Evolutionary conservation across 1,284 basidiomycete species (phyloP).

Genomic region (Apiotrichum sp.): DNA sequence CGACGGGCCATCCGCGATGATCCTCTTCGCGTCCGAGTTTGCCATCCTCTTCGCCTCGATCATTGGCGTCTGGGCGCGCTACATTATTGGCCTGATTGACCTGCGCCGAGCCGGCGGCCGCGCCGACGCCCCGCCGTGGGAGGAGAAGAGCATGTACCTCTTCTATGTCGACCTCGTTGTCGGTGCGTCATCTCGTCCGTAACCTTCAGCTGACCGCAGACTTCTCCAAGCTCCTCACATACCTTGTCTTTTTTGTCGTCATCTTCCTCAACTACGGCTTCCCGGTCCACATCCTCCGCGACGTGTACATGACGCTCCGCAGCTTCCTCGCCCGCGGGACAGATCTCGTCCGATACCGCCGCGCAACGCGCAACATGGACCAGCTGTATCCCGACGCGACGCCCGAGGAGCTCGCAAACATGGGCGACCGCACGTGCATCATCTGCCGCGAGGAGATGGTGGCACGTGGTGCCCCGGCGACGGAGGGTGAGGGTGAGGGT

Average conservation of each 20-base stretch:
- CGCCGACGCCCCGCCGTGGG: constrained; percentile 87
- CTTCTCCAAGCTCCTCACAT: constrained; percentile 86
- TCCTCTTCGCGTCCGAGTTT: constrained; percentile 94
- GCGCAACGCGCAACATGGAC: constrained; percentile 96
- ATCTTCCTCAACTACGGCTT: constrained; percentile 93
- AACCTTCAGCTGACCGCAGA: constrained; percentile 52
- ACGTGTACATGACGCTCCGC: constrained; percentile 89
- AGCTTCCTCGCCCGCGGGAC: constrained; percentile 82
- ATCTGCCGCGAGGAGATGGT: constrained; percentile 98
- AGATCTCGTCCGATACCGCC: constrained; percentile 84
- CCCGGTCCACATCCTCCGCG: constrained; percentile 90
- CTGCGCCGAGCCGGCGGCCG: constrained; percentile 72
- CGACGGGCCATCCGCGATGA: constrained; percentile 68
- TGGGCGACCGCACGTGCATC: constrained; percentile 89
- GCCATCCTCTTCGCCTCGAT: constrained; percentile 76
- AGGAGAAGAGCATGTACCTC: constrained; percentile 93
- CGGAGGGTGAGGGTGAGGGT: not conserved
- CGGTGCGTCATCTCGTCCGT: constrained; percentile 51
- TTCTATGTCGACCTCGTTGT: constrained; percentile 93
- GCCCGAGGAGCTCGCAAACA: constrained; percentile 67
- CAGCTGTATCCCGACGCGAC: constrained; percentile 91
- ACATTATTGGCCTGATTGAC: constrained; percentile 77
- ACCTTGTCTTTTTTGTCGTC: constrained; percentile 85
- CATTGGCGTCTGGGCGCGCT: constrained; percentile 72
- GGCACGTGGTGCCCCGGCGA: constrained; percentile 32